Evolutionary conservation across 768 basidiomycete genomes (phyloP).

Genomic region (Wakefieldia striispora): DNA sequence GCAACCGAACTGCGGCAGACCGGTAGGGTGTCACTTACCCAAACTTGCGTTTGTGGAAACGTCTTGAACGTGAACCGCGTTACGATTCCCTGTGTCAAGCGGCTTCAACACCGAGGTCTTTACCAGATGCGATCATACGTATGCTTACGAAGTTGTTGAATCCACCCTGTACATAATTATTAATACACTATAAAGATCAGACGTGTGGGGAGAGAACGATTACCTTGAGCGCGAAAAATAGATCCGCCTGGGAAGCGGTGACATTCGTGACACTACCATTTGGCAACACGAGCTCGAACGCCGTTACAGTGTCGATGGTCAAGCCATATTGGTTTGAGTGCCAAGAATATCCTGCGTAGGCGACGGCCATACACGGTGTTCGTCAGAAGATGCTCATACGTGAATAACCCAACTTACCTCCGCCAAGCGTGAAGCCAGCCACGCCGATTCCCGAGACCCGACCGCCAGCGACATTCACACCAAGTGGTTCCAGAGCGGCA

Average conservation of each 20-base stretch:
- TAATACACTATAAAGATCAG: neutral
- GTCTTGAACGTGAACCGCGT: slow-evolving; percentile 55
- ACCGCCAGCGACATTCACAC: slow-evolving; percentile 58
- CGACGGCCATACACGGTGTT: slow-evolving; percentile 5
- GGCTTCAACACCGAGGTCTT: slow-evolving; percentile 33
- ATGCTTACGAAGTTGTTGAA: slow-evolving; percentile 56
- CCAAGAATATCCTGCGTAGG: slow-evolving; percentile 57
- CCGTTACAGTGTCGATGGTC: slow-evolving; percentile 51
- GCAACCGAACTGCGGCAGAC: slow-evolving; percentile 2
- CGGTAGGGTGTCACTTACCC: slow-evolving; percentile 13
- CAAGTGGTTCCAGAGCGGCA: slow-evolving; percentile 44
- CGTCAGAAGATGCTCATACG: neutral
- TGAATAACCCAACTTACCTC: slow-evolving; percentile 37
- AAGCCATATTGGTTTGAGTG: slow-evolving; percentile 60
- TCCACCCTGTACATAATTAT: slow-evolving; percentile 45
- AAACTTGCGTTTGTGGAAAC: slow-evolving; percentile 29
- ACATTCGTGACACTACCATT: slow-evolving; percentile 44
- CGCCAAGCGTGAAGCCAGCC: slow-evolving; percentile 57
- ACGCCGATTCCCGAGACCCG: slow-evolving; percentile 59
- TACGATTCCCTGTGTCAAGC: slow-evolving; percentile 49
- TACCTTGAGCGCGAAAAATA: slow-evolving; percentile 47
- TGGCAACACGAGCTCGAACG: slow-evolving; percentile 60
- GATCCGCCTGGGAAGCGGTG: slow-evolving; percentile 35
- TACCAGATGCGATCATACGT: neutral
- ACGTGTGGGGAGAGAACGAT: slow-evolving; percentile 4